A percentile compares a stretch with the other conserved stretches of the same genome.
Conservation (phyloP, 176 grass and related monocot species). For the Thinopyrum elongatum region DNA sequence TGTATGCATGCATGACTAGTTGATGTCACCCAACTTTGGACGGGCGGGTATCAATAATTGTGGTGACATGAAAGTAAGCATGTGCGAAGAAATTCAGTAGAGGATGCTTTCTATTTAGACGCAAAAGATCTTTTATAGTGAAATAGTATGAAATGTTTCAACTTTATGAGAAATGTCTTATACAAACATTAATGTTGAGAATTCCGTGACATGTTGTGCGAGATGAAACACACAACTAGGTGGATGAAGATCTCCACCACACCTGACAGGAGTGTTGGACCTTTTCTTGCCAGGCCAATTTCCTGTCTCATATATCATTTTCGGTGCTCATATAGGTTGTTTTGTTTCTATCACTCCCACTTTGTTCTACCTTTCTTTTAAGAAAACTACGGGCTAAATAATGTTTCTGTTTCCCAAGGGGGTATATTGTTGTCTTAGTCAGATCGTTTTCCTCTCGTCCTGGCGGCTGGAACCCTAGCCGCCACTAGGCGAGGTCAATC, state of each 20-base stretch:
- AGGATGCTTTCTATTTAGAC: no score
- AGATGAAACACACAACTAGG: slow-evolving; percentile 62
- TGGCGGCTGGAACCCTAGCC: no score
- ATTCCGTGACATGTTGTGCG: slow-evolving; percentile 40
- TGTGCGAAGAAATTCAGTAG: no score
- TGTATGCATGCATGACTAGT: no score
- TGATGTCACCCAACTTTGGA: no score
- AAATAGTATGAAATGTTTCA: neutral
- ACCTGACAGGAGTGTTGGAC: slow-evolving; percentile 60
- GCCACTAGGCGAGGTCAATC: no score
- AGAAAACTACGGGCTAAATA: neutral
- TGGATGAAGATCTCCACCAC: slow-evolving; percentile 74
- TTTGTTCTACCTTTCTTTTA: neutral
- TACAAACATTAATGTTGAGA: neutral
- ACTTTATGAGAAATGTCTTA: neutral
- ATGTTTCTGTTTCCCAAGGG: neutral
- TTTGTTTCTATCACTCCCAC: neutral
- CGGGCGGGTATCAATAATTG: no score
- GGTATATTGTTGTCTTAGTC: neutral
- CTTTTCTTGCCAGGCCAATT: slow-evolving; percentile 67
- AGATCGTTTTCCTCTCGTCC: no score
- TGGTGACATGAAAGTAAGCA: no score
- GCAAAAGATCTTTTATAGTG: neutral
- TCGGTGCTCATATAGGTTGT: neutral
- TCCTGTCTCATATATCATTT: slow-evolving; percentile 23